Evolutionary conservation across 2,329 filamentous ascomycete genomes (phyloP), one percentile per base, ranked within the genome.

Genomic region (Rhynchosporium agropyri): DNA sequence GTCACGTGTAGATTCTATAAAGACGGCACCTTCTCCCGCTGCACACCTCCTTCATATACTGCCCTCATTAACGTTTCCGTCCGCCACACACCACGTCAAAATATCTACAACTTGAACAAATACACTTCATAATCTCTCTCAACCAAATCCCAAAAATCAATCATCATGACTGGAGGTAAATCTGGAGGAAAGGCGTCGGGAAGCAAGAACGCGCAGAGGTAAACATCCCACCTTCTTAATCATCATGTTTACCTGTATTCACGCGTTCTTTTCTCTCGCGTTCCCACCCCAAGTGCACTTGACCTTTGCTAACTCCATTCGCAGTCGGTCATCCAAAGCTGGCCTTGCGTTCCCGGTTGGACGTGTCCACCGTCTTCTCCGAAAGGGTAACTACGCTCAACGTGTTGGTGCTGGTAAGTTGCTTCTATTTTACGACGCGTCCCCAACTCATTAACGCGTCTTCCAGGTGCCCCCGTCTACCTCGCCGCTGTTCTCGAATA

Each of bases 131-230:
- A 28, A 57, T 57, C 51, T 57, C 31, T 57, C 64, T 70, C 45
- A 72, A 68, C 70, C 69, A 72, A 74, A 73, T 68, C 71, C 73
- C 75, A 75, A 29, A 78, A 76, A 74, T 76, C 79, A 70, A 77
- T 86, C 89, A 97, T 91, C 90, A 99, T 99, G 95, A 96, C 95
- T 92, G 94, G 94, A 87, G 94, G 95, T 82, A 99, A 99, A 84
- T 97, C 94, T 84, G 95, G 95, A 82, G 95, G 95, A 89, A 98
- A 98, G 90, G 93, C 94, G 85, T 94, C 90, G 84, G 92, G 93
- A 84, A 89, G 90, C 84, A 99, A 99, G 92, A 96, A 90, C 86
- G 91, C 95, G 77, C 95, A 98, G 86, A 97, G 93, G 95, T 98
- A 84, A 88, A 93, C 90, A 53, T 51, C 26, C n/a, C 54, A 63